Base-by-base conservation (phyloP, 371 early-diverging fungal species). In the Rhizomucor miehei region DNA sequence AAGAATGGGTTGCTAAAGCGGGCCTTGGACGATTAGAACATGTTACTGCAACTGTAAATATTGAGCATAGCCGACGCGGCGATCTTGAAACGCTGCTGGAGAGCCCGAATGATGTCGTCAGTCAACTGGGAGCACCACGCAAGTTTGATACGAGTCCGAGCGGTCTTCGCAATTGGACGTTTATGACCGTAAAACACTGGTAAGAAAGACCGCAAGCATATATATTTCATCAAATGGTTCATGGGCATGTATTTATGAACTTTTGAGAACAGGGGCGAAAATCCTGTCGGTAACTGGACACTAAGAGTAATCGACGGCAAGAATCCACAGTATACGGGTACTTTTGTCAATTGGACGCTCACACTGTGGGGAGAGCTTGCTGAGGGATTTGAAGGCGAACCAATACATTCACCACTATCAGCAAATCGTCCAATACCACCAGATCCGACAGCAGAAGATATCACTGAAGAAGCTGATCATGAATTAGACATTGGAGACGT, bases 101-200 rank as follows among this genome's bases (percentile, higher is more conserved):
- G 40, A 87, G 88, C 39, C 97, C 97, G 0, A 54, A 70, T 36
- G 79, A 81, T 29, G 65, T 89, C 13, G 64, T 78, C n/a, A 88
- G 90, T 37, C 73, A 86, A 51, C 65, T 97, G 50, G 91, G 84
- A 0, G 65, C 84, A 0, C 67, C 80, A 24, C 62, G 99, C 8
- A 74, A 64, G 9, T 64, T 59, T 50, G 99, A 98, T 64, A 56
- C 58, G 9, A 82, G 81, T 63, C 59, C 49, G 3, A 69, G 64
- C 1, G 99, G 99, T 1, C 85, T 94, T 44, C 23, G 46, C 14
- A 76, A 89, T 59, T 98, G 98, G 97, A 94, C 93, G 9, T 91
- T 97, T 58, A 94, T 94, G 93, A 87, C 84, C 16, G 95, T 98
- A 35, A 92, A 89, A 70, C 97, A 97, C 61, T 98, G 99, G 99